Evolutionary conservation across 331 rosid genomes (phyloP), one percentile per base, ranked within the genome.

Genomic region (Quercus tomentella): DNA sequence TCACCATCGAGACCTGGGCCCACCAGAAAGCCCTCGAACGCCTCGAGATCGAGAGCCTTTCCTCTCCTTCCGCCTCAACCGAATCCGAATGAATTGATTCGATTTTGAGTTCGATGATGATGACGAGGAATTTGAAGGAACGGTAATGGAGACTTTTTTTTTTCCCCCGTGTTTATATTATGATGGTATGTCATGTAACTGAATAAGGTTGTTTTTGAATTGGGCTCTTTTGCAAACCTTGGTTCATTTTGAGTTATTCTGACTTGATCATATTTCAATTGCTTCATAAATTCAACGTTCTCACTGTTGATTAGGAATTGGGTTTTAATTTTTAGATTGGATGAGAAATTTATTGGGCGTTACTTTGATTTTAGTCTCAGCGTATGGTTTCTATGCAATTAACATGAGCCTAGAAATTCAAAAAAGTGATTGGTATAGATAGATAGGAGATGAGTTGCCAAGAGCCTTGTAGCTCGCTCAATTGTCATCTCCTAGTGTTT

Each of bases 11-110:
- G 84, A 91, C 87, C 62, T 91, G 95, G 95, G 95, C 95, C 21
- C 95, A 91, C 83, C 87, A 91, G 86, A 91, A 91, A 56, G 93
- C 95, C 74, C 89, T 91, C 10, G 96, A 95, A 56, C 99, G 99
- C 71, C 97, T 91, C 73, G 81, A 89, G 90, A 66, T 75, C 77
- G 96, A 91, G 86, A 81, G 84, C 21, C 33, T 81, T 35, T 10
- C 82, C 16, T 56, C 89, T 35, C 77, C 65, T 16, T 77, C 89
- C 3, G 88, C 76, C 16, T 83, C 90, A 4, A 22, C 72, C 23
- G 94, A 87, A 25, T 86, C 92, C 35, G 94, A 89, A 1, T 89
- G 86, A 89, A 51, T 20, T 22, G 67, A 77, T 33, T 35, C 52
- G 12, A 78, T 68, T 65, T 67, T 66, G 67, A 76, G 70, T 89